These are phyloP conservation scores for Penicillium sp. DNA, from an alignment of 2,329 filamentous ascomycete genomes.

Conservation along the genomic window DNA sequence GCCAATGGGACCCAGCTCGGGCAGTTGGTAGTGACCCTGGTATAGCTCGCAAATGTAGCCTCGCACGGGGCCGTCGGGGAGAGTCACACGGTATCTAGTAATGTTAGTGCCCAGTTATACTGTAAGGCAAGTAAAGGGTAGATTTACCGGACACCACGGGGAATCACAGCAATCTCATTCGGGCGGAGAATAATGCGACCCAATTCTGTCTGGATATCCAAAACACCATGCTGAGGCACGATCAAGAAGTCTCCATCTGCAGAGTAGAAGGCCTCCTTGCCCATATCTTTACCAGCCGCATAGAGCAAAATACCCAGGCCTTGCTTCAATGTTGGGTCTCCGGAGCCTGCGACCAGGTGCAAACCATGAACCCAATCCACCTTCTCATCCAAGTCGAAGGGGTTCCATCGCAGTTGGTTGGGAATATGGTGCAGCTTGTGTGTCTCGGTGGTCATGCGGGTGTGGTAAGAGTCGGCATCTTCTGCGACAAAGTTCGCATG, in stretches of 20 bases:
- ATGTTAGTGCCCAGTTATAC: neutral
- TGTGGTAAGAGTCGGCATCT: constrained; percentile 55
- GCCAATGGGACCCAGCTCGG: constrained; percentile 75
- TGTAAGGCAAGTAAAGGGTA: neutral
- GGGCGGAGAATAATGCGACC: constrained; percentile 76
- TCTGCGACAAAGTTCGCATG: constrained; percentile 59
- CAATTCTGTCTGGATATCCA: constrained; percentile 80
- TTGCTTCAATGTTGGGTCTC: constrained; percentile 77
- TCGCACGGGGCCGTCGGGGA: constrained; percentile 66
- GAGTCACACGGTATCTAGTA: constrained; percentile 67
- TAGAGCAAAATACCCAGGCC: constrained; percentile 83
- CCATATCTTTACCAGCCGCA: constrained; percentile 79
- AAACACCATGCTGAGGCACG: constrained; percentile 73
- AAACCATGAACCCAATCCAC: constrained; percentile 73
- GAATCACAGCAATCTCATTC: constrained; percentile 78
- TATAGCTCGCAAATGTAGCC: constrained; percentile 80
- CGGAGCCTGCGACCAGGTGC: constrained; percentile 76
- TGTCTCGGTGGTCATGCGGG: constrained; percentile 47
- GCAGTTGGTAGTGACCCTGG: constrained; percentile 73
- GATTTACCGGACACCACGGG: constrained; percentile 67
- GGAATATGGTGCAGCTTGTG: constrained; percentile 73
- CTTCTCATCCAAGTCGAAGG: constrained; percentile 73
- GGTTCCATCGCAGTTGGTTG: constrained; percentile 81
- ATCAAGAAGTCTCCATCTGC: constrained; percentile 81
- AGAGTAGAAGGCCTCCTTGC: constrained; percentile 79